Base-by-base conservation (phyloP, 2,329 filamentous ascomycete genomes). In the Colletotrichum sp. region DNA sequence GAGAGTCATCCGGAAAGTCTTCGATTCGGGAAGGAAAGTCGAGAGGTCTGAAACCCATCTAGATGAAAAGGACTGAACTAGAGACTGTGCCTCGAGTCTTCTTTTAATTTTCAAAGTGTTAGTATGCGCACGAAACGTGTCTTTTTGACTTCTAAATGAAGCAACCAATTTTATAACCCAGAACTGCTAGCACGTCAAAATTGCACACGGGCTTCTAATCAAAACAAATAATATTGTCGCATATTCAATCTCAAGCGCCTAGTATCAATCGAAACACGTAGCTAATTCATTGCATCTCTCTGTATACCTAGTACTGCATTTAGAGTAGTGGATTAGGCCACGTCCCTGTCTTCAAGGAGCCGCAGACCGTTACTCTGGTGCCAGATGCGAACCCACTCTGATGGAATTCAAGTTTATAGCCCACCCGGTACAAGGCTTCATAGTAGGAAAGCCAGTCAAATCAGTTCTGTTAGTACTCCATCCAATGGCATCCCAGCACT, bases 1-100 rank as follows among this genome's bases (percentile, higher is more conserved):
- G 66, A 68, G 22, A 44, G 36, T 22, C 66, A 68, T 34, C 66
- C 52, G 4, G 22, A 59, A 30, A 39, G 22, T 39, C 32, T 68
- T 10, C 59, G 66, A 34, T 68, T 68, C 15, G 52, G 66, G 13
- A 68, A 22, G 32, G 52, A 68, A 59, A 68, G 48, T 55, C n/a
- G n/a, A 12, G 66, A 60, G n/a, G 24, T 60, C 1, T 68, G 24
- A 68, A n/a, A 48, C 9, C 8, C 39, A n/a, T 48, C 18, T 48
- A 4, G 5, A 48, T 1, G 39, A 7, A 48, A 48, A n/a, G 0
- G 9, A 12, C 18, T 6, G 3, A 48, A 12, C 5, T 12, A 0
- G 39, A 5, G 5, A 6, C 39, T n/a, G 1, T 12, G 18, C 39
- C 3, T 48, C 18, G 12, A 12, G 5, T 48, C 3, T 12, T 0